These are phyloP conservation scores for Annulohypoxylon maeteangense DNA, from an alignment of 495 filamentous ascomycete genomes.

Conservation along the genomic window DNA sequence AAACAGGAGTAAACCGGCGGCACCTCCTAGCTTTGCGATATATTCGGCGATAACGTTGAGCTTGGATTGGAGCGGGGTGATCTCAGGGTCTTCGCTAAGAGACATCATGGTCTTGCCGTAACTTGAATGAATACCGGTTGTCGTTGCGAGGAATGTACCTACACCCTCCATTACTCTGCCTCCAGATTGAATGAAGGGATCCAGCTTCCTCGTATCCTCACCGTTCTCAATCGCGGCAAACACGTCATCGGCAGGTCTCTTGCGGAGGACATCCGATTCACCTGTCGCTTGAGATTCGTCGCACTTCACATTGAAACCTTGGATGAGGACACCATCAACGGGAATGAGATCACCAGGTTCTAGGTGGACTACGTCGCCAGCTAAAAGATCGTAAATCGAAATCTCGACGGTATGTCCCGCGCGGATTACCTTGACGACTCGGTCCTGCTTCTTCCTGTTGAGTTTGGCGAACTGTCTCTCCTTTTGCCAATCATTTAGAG, in stretches of 20 bases:
- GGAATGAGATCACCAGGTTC: slow-evolving; percentile 81
- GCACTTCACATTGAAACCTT: slow-evolving; percentile 79
- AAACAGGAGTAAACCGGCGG: slow-evolving; percentile 85
- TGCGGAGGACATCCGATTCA: slow-evolving; percentile 83
- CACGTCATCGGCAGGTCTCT: slow-evolving; percentile 78
- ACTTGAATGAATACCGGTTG: slow-evolving; percentile 85
- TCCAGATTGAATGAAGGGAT: slow-evolving; percentile 94
- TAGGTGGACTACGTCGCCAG: slow-evolving; percentile 77
- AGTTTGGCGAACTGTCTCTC: slow-evolving; percentile 82
- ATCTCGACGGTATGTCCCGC: slow-evolving; percentile 78
- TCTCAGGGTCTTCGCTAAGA: slow-evolving; percentile 86
- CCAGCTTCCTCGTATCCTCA: slow-evolving; percentile 81
- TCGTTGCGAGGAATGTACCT: slow-evolving; percentile 86
- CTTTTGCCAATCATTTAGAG: slow-evolving; percentile 81
- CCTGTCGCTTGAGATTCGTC: slow-evolving; percentile 88
- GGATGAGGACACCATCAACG: slow-evolving; percentile 77
- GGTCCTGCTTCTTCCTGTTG: slow-evolving; percentile 83
- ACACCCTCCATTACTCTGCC: slow-evolving; percentile 92
- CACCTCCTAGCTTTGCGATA: slow-evolving; percentile 91
- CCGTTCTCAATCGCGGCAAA: slow-evolving; percentile 80
- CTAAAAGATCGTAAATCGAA: slow-evolving; percentile 76
- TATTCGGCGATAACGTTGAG: slow-evolving; percentile 90
- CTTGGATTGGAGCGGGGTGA: slow-evolving; percentile 94
- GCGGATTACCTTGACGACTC: slow-evolving; percentile 78
- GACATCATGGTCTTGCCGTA: slow-evolving; percentile 96